Evolutionary conservation across 805 yeast species (phyloP).

Genomic region (Ogataea nitratoaversa): DNA sequence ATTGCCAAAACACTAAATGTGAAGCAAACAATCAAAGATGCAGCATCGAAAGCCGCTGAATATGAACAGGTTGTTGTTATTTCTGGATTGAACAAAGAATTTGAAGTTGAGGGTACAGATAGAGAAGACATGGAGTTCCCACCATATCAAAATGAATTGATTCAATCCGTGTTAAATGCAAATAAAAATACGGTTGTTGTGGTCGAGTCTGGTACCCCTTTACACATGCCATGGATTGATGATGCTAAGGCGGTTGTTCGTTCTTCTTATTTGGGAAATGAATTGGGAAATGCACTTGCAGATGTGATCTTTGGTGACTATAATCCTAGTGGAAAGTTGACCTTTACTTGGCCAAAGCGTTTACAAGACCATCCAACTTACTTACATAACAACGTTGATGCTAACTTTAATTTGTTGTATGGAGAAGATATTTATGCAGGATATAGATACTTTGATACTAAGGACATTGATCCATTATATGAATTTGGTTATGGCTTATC

Average conservation of each 20-base stretch:
- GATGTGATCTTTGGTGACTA: conserved; percentile 56
- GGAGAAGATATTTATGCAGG: conserved; percentile 46
- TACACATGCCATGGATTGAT: conserved; percentile 49
- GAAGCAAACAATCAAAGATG: conserved; percentile 17
- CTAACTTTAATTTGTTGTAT: conserved; percentile 34
- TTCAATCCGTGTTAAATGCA: conserved; percentile 39
- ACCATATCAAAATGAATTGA: conserved; percentile 40
- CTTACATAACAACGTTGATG: conserved; percentile 32
- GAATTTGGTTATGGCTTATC: conserved; percentile 64
- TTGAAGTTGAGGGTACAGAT: conserved; percentile 61
- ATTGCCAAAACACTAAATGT: conserved; percentile 1
- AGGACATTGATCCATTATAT: conserved; percentile 50
- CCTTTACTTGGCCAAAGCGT: conserved; percentile 55
- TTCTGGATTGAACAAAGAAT: conserved; percentile 50
- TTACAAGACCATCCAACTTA: neutral
- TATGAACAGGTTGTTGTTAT: conserved; percentile 51
- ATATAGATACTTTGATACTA: conserved; percentile 55
- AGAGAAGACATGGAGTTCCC: conserved; percentile 50
- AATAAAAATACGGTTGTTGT: conserved; percentile 51
- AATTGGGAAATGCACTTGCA: conserved; percentile 52
- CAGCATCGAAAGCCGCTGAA: conserved; percentile 44
- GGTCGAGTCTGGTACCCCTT: conserved; percentile 59
- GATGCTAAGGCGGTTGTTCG: conserved; percentile 41
- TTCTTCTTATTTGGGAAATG: conserved; percentile 37
- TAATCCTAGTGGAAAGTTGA: conserved; percentile 61